Evolutionary conservation across 495 filamentous ascomycete species (phyloP), one percentile per base, ranked within the genome.

Genomic region (Neurospora sp.): DNA sequence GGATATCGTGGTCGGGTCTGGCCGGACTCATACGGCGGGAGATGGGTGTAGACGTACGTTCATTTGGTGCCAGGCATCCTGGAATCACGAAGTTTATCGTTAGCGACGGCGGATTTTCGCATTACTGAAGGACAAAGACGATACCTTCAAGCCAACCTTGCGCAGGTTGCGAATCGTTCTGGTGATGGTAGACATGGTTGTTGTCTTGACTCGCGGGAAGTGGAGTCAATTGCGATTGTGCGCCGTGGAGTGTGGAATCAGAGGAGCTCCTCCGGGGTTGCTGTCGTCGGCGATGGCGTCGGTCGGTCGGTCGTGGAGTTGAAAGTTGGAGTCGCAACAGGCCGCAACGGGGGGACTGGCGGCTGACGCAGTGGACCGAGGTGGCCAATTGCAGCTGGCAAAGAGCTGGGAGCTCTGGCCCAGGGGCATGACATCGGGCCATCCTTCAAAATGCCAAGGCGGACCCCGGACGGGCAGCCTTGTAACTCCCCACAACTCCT

Each of bases 11-110:
- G 69, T 20, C 41, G n/a, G n/a, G 38, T 37, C 27, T 69, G 20
- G 45, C 10, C 20, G 20, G 45, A 12, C 53, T 65, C 53, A 65
- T 1, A 17, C 40, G 72, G 45, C 42, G 69, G 69, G 40, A 53
- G 70, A 72, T 31, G 31, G 59, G 69, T 73, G 44, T 75, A 45
- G 71, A 86, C 88, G 81, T 90, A 97, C 94, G 84, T 94, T 90
- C 88, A 99, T 89, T 85, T 99, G 96, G 82, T 94, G 92, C 82
- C 84, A 91, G 85, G 90, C 94, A 78, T 97, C 92, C 94, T 97
- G 79, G 70, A 61, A 53, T 75, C 72, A 75, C 69, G 70, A 42
- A 44, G 14, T 1, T 14, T 7, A 10, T 59, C 48, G 71, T 79
- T 70, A 78, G 72, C 75, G 73, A 75, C 70, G 75, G 73, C 68